phyloP scores from a whole-genome alignment of 202 grass and related monocot species.

The Brachypodium distachyon region DNA sequence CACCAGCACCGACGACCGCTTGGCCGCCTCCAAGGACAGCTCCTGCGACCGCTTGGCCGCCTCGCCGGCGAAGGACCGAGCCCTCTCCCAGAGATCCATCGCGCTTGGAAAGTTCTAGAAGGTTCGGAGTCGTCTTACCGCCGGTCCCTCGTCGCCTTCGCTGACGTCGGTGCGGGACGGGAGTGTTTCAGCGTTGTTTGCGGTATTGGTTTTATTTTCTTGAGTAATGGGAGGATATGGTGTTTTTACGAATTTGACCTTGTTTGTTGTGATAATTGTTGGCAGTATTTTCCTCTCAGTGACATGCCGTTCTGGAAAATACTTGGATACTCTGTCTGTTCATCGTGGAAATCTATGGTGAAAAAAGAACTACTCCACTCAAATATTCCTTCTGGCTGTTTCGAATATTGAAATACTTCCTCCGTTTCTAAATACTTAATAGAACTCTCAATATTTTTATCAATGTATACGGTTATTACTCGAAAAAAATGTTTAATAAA shows the following conservation, averaged over 20 bases:
- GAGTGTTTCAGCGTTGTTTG: background rate
- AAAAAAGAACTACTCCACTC: too few relatives aligned
- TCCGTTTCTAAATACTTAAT: too few relatives aligned
- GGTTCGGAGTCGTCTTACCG: background rate
- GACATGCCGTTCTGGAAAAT: too few relatives aligned
- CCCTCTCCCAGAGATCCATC: conserved; percentile 97
- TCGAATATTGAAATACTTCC: too few relatives aligned
- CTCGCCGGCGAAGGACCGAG: conserved; percentile 84
- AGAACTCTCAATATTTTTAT: too few relatives aligned
- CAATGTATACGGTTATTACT: too few relatives aligned
- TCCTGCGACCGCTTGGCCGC: conserved; percentile 71
- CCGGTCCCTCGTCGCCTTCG: conserved; percentile 7
- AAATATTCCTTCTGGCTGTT: too few relatives aligned
- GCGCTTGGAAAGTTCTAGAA: conserved; percentile 5
- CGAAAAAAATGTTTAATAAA: too few relatives aligned
- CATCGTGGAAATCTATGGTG: too few relatives aligned
- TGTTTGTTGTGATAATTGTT: background rate
- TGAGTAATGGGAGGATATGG: background rate
- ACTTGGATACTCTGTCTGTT: too few relatives aligned
- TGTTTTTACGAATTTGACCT: background rate
- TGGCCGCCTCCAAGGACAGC: conserved; percentile 68
- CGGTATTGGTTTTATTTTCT: background rate
- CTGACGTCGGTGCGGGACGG: conserved; percentile 24
- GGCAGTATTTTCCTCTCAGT: too few relatives aligned
- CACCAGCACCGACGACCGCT: conserved; percentile 52